Percentiles rank a stretch among this genome's conserved stretches.
Evolutionary conservation across 1,139 yeast genomes (phyloP).

Genomic region (Blastobotrys proliferans): DNA sequence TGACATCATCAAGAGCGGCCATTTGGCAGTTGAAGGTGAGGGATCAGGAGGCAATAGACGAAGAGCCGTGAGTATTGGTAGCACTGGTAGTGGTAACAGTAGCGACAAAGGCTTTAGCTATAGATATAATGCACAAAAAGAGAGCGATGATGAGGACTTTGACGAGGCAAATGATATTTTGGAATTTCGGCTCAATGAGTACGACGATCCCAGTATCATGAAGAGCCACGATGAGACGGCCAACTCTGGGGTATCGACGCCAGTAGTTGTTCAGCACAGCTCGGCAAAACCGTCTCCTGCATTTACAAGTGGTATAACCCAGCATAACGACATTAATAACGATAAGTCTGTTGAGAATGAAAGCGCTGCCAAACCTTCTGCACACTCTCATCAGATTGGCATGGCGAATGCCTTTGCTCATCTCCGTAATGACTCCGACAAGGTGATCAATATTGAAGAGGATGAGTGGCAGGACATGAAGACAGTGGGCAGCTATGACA

Average conservation of each 20-base stretch:
- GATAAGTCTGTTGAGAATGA: too few relatives aligned
- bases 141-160: slow-evolving; percentile 11
- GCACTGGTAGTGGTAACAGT: too few relatives aligned
- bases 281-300: too few relatives aligned
- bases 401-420: slow-evolving; percentile 8
- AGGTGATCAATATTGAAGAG: slow-evolving; percentile 16
- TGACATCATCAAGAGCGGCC: too few relatives aligned
- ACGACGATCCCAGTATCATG: slow-evolving; percentile 25
- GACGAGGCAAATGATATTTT: slow-evolving; percentile 28
- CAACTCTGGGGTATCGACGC: slow-evolving; percentile 1
- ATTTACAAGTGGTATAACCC: too few relatives aligned
- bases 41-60: too few relatives aligned
- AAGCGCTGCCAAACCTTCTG: slow-evolving; percentile 18
- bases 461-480: slow-evolving; percentile 57
- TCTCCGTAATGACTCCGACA: not conserved
- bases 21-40: too few relatives aligned
- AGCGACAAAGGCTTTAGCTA: not conserved
- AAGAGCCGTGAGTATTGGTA: too few relatives aligned
- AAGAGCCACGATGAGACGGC: slow-evolving; percentile 1
- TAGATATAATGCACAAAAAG: not conserved
- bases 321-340: too few relatives aligned
- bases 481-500: slow-evolving; percentile 53
- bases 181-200: slow-evolving; percentile 27
- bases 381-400: slow-evolving; percentile 23
- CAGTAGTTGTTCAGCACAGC: slow-evolving; percentile 8